A percentile compares a stretch with the other conserved stretches of the same genome.
phyloP scores from a whole-genome alignment of 2,329 filamentous ascomycete species.

The Zymoseptoria brevis region DNA sequence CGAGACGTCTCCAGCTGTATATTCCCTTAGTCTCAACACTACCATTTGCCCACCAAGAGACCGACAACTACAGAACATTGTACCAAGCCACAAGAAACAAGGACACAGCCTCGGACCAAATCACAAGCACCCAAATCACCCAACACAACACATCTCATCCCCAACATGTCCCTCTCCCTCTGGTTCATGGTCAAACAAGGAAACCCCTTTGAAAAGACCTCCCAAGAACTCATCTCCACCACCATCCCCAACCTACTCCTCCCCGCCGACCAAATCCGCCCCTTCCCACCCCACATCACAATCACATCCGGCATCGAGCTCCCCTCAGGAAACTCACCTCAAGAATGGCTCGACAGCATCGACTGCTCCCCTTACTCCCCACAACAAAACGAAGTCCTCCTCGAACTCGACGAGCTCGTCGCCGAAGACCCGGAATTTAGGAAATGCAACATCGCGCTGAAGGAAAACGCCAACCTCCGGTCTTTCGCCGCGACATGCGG shows the following conservation, averaged over 20 bases:
- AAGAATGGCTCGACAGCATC: constrained; percentile 17
- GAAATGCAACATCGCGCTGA: constrained; percentile 18
- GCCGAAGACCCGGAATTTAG: constrained; percentile 18
- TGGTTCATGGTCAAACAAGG: constrained; percentile 16
- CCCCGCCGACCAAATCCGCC: constrained; percentile 4
- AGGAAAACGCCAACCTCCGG: constrained; percentile 12
- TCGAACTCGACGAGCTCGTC: constrained; percentile 17
- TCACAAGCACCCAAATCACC: neutral
- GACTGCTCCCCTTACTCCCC: constrained; percentile 6
- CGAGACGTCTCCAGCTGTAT: too few species aligned
- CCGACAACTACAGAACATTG: neutral
- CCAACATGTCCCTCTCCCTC: constrained; percentile 9
- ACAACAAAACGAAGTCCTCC: constrained; percentile 17
- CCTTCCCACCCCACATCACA: constrained; percentile 18
- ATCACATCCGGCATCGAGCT: constrained; percentile 14
- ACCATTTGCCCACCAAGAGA: neutral
- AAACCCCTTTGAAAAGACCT: constrained; percentile 17
- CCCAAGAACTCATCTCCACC: constrained; percentile 21
- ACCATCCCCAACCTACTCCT: constrained; percentile 17
- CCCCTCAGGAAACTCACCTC: constrained; percentile 8
- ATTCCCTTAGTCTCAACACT: neutral
- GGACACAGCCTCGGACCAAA: neutral
- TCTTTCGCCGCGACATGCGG: constrained; percentile 10
- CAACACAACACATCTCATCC: neutral
- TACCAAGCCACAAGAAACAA: neutral